phyloP scores from a whole-genome alignment of 768 basidiomycete species.

The Amanita phalloides region DNA sequence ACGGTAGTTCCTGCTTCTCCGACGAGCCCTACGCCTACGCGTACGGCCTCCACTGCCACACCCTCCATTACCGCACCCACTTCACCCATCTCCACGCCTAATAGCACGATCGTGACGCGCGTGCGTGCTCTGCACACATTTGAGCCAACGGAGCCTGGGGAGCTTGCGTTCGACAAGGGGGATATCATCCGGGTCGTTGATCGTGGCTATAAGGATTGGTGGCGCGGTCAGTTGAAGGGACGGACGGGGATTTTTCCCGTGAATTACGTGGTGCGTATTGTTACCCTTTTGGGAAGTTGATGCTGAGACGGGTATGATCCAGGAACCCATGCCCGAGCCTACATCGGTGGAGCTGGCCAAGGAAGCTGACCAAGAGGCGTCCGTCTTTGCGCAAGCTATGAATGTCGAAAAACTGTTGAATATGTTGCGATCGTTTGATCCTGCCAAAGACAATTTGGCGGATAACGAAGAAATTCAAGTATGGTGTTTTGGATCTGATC shows the following conservation, averaged over 20 bases:
- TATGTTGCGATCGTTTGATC: constrained; percentile 66
- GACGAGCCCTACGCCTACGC: constrained; percentile 11
- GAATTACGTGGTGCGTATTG: constrained; percentile 75
- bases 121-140: constrained; percentile 88
- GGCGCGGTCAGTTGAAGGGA: constrained; percentile 86
- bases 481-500: constrained; percentile 10
- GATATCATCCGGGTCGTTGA: constrained; percentile 94
- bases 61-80: constrained; percentile 12
- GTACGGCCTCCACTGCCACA: constrained; percentile 6
- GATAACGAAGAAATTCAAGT: constrained; percentile 89
- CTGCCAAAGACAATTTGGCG: constrained; percentile 71
- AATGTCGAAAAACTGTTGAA: constrained; percentile 74
- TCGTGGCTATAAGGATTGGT: constrained; percentile 93
- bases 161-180: constrained; percentile 85
- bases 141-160: constrained; percentile 78
- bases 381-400: constrained; percentile 79
- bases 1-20: constrained; percentile 9
- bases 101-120: constrained; percentile 53
- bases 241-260: constrained; percentile 94
- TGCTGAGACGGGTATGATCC: constrained; percentile 2
- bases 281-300: no score
- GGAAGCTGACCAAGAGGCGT: constrained; percentile 81
- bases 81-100: constrained; percentile 4
- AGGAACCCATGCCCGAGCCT: constrained; percentile 84
- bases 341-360: constrained; percentile 62